Base-by-base conservation (phyloP, 345 rosid genomes). In the Euclidium syriacum region DNA sequence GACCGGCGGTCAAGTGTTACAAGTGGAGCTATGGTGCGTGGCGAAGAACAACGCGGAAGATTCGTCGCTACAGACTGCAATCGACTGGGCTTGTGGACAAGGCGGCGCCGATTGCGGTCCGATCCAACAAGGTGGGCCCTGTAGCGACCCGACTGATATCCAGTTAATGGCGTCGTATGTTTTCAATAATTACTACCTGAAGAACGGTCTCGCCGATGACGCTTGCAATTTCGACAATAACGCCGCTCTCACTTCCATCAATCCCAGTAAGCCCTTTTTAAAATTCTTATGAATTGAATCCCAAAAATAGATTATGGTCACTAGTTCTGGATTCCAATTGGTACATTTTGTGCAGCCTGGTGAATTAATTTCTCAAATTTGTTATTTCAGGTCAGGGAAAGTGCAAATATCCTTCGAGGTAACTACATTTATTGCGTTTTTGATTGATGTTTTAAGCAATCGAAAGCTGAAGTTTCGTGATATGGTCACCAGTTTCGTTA, bases 71-170 rank as follows among this genome's bases (percentile, higher is more conserved):
- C 98, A 87, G 72, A 82, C 82, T 10, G 96, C 85, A 7, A 55
- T 92, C 55, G 96, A 92, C 58, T 89, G 85, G 64, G 98, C 98
- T 20, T 92, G 98, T 36, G 96, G 98, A 1, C 65, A 74, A 16
- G 95, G 95, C 0, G 85, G 91, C 5, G 87, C 89, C 0, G 95
- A 92, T 64, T 92, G 98, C 44, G 68, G 83, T 0, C 80, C 72
- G 27, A 81, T 92, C 58, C 96, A 81, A 60, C 62, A 77, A 0
- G 80, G 80, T 20, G 95, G 95, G 39, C 59, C 65, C 4, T 92
- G 98, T 39, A 82, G 73, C 74, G 77, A 75, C 39, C 96, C 95
- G 6, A 73, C 74, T 63, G 79, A 78, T 3, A 49, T 89, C 17
- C 80, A 50, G 9, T 77, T 76, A 46, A 95, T 88, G 71, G 98